Base-by-base conservation (phyloP, 148 eudicot genomes). In the Rhododendron molle region DNA sequence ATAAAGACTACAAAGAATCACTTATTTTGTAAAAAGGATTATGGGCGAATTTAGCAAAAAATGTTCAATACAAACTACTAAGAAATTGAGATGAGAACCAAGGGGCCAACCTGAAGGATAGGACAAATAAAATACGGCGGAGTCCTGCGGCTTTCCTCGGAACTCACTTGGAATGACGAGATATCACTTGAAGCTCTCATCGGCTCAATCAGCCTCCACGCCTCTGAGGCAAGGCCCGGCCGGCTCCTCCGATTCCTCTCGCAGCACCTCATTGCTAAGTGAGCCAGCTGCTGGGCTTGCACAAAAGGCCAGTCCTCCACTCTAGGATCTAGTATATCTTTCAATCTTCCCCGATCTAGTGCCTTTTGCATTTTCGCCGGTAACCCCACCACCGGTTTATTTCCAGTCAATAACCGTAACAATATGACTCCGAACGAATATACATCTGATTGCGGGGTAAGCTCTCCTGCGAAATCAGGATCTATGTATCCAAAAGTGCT, bases 251-350 rank as follows among this genome's bases (percentile, higher is more conserved):
- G 74, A 52, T 88, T 87, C 89, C 52, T 84, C 69, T 94, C 94
- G 78, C 95, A 92, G 86, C 98, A 97, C 84, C 94, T 90, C 60
- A 95, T 36, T 56, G 92, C 99, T 84, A 95, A 85, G 49, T 85
- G 87, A 85, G 95, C 94, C 90, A 97, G 87, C 89, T 95, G 98
- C 81, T 92, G 88, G 6, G 95, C 80, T 76, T 76, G 80, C 49
- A 40, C 94, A 90, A 94, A 95, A 23, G 99, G 98, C 98, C 99
- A 94, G 80, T 97, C 98, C 36, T 98, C 98, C 83, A 94, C 99
- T 56, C 95, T 91, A 16, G 91, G 86, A 86, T 97, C 99, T 84
- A 97, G 82, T 49, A 95, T 3, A 81, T 80, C 62, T 40, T 88
- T 88, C 72, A 97, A 90, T 77, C 85, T 90, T 79, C 92, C 95